Evolutionary conservation across 2,329 filamentous ascomycete species (phyloP).

Genomic region (Exophiala viscosa): DNA sequence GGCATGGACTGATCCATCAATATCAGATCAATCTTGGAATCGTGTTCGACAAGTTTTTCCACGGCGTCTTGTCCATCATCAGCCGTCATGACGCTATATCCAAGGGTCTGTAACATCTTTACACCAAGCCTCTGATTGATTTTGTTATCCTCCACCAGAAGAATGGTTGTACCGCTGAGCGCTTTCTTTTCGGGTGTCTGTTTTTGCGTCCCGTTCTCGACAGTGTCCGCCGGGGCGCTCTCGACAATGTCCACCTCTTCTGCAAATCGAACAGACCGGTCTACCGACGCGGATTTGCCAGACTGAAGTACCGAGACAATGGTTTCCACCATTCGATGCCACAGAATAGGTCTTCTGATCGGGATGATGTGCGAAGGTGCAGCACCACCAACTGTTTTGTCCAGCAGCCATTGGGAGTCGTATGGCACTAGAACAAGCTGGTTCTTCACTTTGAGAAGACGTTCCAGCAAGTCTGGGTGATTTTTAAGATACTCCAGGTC

Average conservation of each 20-base stretch:
- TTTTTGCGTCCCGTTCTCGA: slow-evolving; percentile 16
- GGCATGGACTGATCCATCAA: slow-evolving; percentile 36
- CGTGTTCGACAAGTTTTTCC: slow-evolving; percentile 27
- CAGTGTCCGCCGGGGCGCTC: slow-evolving; percentile 21
- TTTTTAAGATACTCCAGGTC: slow-evolving; percentile 25
- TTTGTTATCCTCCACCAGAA: slow-evolving; percentile 58
- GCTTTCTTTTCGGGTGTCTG: slow-evolving; percentile 14
- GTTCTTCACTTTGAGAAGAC: slow-evolving; percentile 22
- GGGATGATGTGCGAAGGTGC: slow-evolving; percentile 28
- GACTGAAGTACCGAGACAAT: slow-evolving; percentile 19
- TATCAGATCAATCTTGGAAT: slow-evolving; percentile 30
- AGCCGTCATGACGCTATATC: slow-evolving; percentile 56
- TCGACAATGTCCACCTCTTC: slow-evolving; percentile 28
- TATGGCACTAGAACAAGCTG: slow-evolving; percentile 31
- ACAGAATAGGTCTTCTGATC: slow-evolving; percentile 30
- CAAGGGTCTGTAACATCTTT: slow-evolving; percentile 63
- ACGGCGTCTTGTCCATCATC: slow-evolving; percentile 32
- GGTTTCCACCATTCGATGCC: slow-evolving; percentile 29
- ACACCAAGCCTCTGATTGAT: slow-evolving; percentile 58
- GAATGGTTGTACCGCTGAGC: slow-evolving; percentile 51
- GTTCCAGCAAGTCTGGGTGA: slow-evolving; percentile 22
- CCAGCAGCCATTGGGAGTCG: slow-evolving; percentile 27
- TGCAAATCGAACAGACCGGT: slow-evolving; percentile 30
- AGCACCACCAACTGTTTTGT: slow-evolving; percentile 23
- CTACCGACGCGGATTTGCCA: slow-evolving; percentile 9